phyloP scores from a whole-genome alignment of 225 moss, liverwort and hornwort genomes.

The Anthoceros angustus region DNA sequence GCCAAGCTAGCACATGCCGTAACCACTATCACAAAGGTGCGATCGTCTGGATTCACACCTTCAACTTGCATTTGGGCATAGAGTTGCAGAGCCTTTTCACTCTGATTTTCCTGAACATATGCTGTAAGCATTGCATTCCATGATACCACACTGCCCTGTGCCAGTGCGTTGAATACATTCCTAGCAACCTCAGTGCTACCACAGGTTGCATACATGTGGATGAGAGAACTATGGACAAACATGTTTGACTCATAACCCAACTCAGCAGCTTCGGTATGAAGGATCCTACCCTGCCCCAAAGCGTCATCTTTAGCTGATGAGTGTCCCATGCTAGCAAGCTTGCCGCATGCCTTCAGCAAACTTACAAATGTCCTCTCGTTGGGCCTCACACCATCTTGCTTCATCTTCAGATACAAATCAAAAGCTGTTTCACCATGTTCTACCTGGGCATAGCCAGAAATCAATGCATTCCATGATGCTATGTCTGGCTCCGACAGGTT shows the following conservation, averaged over 20 bases:
- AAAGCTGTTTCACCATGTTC: not conserved
- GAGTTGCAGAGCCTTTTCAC: not conserved
- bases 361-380: not conserved
- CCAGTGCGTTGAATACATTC: not conserved
- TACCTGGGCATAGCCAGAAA: not conserved
- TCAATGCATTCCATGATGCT: not conserved
- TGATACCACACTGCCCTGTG: not conserved
- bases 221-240: not conserved
- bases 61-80: not conserved
- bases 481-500: not conserved
- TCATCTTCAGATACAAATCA: not conserved
- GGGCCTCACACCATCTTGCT: not conserved
- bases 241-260: not conserved
- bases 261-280: not conserved
- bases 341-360: slow-evolving; percentile 1
- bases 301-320: not conserved
- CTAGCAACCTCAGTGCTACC: not conserved
- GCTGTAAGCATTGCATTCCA: not conserved
- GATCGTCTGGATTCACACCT: not conserved
- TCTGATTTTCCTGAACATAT: not conserved
- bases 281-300: not conserved
- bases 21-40: too few species aligned
- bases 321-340: not conserved
- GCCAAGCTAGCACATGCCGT: too few species aligned
- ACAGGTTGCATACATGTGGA: not conserved